A percentile compares a stretch with the other conserved stretches of the same genome.
Evolutionary conservation across 768 basidiomycete species (phyloP).

Genomic region (Tremella fuciformis): DNA sequence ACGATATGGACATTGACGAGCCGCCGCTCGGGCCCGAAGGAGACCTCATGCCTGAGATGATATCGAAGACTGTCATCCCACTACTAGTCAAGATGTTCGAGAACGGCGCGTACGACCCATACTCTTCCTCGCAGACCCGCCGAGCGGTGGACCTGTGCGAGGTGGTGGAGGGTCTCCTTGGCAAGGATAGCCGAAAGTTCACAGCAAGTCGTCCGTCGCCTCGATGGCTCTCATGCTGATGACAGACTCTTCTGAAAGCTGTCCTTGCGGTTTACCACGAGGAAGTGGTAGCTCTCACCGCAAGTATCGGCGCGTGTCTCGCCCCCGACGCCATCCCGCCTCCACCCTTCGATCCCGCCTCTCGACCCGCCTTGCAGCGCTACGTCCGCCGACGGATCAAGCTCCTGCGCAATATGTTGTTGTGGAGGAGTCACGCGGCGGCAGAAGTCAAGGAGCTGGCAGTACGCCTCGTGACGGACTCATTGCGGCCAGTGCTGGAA

Average conservation of each 20-base stretch:
- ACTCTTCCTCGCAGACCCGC: conserved; percentile 64
- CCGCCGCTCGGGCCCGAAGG: conserved; percentile 73
- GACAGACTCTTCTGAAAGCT: conserved; percentile 59
- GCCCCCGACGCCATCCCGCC: conserved; percentile 37
- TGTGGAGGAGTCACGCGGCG: conserved; percentile 71
- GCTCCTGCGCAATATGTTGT: conserved; percentile 67
- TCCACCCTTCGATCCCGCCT: conserved; percentile 70
- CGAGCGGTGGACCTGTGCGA: conserved; percentile 71
- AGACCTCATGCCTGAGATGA: conserved; percentile 81
- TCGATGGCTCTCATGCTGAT: conserved; percentile 7
- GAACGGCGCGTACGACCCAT: conserved; percentile 76
- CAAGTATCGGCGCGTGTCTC: conserved; percentile 31
- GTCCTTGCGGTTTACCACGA: conserved; percentile 58
- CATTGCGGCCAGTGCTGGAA: conserved; percentile 65
- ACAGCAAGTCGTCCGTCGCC: conserved; percentile 48
- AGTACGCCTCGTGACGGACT: conserved; percentile 60
- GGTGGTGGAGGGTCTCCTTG: conserved; percentile 73
- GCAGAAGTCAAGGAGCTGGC: conserved; percentile 61
- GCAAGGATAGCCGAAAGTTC: conserved; percentile 56
- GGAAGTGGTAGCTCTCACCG: conserved; percentile 54
- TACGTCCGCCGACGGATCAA: conserved; percentile 68
- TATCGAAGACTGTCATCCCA: conserved; percentile 77
- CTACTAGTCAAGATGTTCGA: conserved; percentile 70
- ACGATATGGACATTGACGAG: conserved; percentile 55
- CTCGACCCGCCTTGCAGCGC: conserved; percentile 67